Percentiles rank a stretch among this genome's conserved stretches.
Evolutionary conservation across 2,329 filamentous ascomycete genomes (phyloP).

Genomic region (Cordyceps militaris): DNA sequence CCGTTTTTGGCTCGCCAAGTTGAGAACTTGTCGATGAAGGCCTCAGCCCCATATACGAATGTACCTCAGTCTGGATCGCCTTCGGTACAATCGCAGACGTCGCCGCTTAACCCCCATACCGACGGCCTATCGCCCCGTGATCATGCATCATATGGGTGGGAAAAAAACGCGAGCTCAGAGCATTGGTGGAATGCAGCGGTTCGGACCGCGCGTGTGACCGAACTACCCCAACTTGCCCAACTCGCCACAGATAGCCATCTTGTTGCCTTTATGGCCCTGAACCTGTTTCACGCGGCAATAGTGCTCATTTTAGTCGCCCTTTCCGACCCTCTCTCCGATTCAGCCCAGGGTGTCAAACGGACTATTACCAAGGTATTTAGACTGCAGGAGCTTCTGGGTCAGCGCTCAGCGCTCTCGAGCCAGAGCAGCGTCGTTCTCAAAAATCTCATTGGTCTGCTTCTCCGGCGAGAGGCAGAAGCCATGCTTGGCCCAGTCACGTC

Average conservation of each 20-base stretch:
- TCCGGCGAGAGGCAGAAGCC: neutral
- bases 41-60: neutral
- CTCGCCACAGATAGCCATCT: neutral
- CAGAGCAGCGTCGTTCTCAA: neutral
- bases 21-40: neutral
- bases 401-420: neutral
- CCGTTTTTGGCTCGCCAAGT: neutral
- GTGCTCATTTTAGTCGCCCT: neutral
- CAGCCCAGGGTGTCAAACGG: neutral
- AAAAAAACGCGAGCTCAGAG: neutral
- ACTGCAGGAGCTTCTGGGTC: neutral
- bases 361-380: neutral
- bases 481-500: neutral
- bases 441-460: neutral
- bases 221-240: neutral
- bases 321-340: neutral
- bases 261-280: neutral
- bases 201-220: neutral
- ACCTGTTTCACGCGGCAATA: neutral
- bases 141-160: no score
- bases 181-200: neutral
- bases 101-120: no score
- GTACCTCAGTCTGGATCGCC: neutral
- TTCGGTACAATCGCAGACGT: no score
- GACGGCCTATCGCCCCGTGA: no score